These are phyloP conservation scores for Endoconidiophora polonica DNA, from an alignment of 2,329 filamentous ascomycete genomes.

Conservation along the genomic window DNA sequence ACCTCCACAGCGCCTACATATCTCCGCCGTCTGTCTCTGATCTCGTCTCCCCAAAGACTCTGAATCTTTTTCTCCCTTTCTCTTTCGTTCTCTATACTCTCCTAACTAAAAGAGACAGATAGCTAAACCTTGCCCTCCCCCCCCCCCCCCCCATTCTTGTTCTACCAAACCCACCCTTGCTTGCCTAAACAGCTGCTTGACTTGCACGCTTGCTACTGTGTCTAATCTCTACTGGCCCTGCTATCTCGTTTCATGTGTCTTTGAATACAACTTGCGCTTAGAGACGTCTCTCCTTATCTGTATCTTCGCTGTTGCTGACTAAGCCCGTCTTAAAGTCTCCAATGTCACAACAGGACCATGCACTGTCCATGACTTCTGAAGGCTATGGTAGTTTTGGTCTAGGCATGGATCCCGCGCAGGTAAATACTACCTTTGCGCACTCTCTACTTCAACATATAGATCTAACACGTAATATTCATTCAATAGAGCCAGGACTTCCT, in stretches of 20 bases:
- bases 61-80: neutral
- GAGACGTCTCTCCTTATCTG: neutral
- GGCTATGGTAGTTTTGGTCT: neutral
- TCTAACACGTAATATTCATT: neutral
- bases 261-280: neutral
- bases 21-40: neutral
- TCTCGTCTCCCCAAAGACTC: neutral
- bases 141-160: too few relatives aligned
- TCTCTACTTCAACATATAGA: neutral
- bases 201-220: neutral
- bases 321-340: neutral
- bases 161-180: too few relatives aligned
- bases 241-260: too few relatives aligned
- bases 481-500: neutral
- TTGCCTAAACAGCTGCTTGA: too few relatives aligned
- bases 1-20: neutral
- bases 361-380: neutral
- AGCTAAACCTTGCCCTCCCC: neutral
- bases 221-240: too few relatives aligned
- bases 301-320: neutral
- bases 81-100: conserved; percentile 3
- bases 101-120: conserved; percentile 6
- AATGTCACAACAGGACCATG: conserved; percentile 2
- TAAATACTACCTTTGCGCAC: neutral
- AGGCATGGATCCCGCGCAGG: neutral